phyloP scores from a whole-genome alignment of 2,329 filamentous ascomycete species.

The Hymenoscyphus linearis region DNA sequence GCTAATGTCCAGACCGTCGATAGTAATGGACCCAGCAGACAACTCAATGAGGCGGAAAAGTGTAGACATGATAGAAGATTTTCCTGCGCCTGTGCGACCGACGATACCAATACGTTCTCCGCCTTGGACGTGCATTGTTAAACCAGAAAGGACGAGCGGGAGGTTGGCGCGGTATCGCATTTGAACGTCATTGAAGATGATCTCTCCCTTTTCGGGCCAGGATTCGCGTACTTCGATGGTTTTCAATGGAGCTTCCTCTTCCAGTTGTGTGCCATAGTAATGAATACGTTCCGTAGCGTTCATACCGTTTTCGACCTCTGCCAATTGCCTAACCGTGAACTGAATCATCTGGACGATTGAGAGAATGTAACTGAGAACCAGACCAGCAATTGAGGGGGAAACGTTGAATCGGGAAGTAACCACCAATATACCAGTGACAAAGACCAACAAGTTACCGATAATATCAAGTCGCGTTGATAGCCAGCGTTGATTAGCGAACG shows the following conservation, averaged over 20 bases:
- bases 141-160: slow-evolving; percentile 65
- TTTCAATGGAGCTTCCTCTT: slow-evolving; percentile 83
- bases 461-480: slow-evolving; percentile 77
- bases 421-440: slow-evolving; percentile 83
- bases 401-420: slow-evolving; percentile 87
- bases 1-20: slow-evolving; percentile 65
- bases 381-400: slow-evolving; percentile 74
- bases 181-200: slow-evolving; percentile 67
- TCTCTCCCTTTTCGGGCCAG: slow-evolving; percentile 87
- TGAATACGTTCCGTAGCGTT: slow-evolving; percentile 89
- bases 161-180: slow-evolving; percentile 73
- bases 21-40: slow-evolving; percentile 55
- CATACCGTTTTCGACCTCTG: slow-evolving; percentile 97
- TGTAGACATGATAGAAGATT: slow-evolving; percentile 78
- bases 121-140: slow-evolving; percentile 66
- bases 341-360: slow-evolving; percentile 93
- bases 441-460: slow-evolving; percentile 79
- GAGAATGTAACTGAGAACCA: slow-evolving; percentile 90
- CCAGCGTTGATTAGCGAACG: slow-evolving; percentile 94
- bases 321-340: slow-evolving; percentile 88
- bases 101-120: slow-evolving; percentile 80
- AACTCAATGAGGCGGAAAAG: slow-evolving; percentile 72
- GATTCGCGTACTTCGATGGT: slow-evolving; percentile 63
- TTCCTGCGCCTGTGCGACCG: slow-evolving; percentile 76
- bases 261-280: slow-evolving; percentile 81